Percentiles rank a stretch among this genome's conserved stretches.
phyloP scores from a whole-genome alignment of 148 eudicot species.

The Camellia granthamiana region DNA sequence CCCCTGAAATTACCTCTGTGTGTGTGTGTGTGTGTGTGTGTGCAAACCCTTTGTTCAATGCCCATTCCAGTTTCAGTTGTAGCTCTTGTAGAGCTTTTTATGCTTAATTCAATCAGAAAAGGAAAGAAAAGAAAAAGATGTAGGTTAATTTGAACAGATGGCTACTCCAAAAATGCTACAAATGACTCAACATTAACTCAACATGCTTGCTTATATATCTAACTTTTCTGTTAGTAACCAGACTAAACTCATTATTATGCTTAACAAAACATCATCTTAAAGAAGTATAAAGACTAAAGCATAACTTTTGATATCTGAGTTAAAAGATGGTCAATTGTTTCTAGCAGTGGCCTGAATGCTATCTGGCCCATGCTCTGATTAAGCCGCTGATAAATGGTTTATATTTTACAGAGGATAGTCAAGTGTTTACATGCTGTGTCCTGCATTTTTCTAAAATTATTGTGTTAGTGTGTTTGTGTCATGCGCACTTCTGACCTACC shows the following conservation, averaged over 20 bases:
- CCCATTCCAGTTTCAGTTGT: neutral
- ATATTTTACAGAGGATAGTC: neutral
- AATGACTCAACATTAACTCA: neutral
- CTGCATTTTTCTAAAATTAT: too few relatives aligned
- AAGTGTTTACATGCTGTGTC: neutral
- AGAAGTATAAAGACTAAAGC: neutral
- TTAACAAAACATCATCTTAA: neutral
- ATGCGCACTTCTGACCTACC: too few relatives aligned
- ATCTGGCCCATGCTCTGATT: neutral
- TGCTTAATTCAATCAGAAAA: too few relatives aligned
- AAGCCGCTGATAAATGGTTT: neutral
- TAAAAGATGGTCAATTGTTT: neutral
- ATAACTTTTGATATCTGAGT: neutral
- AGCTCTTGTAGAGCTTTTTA: neutral
- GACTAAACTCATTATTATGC: neutral
- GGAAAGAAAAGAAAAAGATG: too few relatives aligned
- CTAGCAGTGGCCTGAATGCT: slow-evolving; percentile 4
- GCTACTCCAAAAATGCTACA: neutral
- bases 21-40: neutral
- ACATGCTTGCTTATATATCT: neutral
- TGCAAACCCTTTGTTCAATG: neutral
- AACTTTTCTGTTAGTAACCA: neutral
- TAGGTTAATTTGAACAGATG: neutral
- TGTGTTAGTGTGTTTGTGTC: too few relatives aligned
- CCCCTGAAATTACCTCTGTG: too few relatives aligned